Evolutionary conservation across 306 rosid genomes (phyloP), one percentile per base, ranked within the genome.

Genomic region (Prosopis cineraria): DNA sequence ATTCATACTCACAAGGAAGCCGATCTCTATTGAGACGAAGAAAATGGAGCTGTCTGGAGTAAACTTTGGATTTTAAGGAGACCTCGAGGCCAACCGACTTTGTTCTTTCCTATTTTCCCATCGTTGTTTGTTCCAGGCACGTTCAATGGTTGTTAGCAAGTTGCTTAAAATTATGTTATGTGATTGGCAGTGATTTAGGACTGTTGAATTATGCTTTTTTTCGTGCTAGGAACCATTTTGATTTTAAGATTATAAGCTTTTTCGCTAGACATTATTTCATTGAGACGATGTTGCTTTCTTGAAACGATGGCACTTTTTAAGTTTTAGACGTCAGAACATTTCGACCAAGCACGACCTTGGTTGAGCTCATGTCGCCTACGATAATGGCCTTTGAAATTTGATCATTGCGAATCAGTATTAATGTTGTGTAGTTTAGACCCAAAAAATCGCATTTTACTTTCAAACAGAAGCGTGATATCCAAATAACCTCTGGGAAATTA

Each of bases 1-100:
- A 93, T 93, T 82, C 87, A 87, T 74, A 89, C 98, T 22, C 98
- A 91, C 88, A 89, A 91, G 87, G 98, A 93, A 85, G 62, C 56
- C 20, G 96, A 91, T 3, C 91, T 90, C 24, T 86, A 86, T 78
- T 93, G 88, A 90, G 48, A 19, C 63, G 16, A 31, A 58, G 24
- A 14, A 40, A 47, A 41, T n/a, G 48, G 45, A 74, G 78, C 62
- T 31, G 20, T 63, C n/a, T 29, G n/a, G 73, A 45, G 78, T 71
- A 52, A 52, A 66, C 2, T 66, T 5, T 31, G 67, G 60, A 22
- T 20, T 53, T 63, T 52, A 48, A 79, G 69, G 69, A 62, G 80
- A 80, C 47, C 47, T 79, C 3, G 53, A 20, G 66, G 73, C 36
- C 64, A 39, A 27, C 65, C 34, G 76, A 64, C 33, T 74, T 75